These are phyloP conservation scores for Termitomyces bulborhizus DNA, from an alignment of 768 basidiomycete genomes.

Conservation along the genomic window DNA sequence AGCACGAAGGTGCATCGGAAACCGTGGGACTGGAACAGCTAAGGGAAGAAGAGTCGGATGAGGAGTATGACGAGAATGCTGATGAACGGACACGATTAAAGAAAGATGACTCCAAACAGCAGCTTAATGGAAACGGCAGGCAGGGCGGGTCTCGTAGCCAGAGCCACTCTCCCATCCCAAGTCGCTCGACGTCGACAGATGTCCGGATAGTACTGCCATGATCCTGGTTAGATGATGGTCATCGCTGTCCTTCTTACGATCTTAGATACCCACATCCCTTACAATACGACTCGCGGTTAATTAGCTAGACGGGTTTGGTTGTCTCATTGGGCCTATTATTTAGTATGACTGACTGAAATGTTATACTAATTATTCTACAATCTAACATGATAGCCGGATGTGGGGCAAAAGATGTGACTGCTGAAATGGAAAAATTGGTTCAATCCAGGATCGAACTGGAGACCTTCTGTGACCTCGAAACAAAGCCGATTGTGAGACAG, in stretches of 20 bases:
- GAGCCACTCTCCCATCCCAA: slow-evolving; percentile 44
- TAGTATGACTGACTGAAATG: background rate
- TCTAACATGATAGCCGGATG: no score
- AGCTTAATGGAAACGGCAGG: slow-evolving; percentile 14
- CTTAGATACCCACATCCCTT: slow-evolving; percentile 14
- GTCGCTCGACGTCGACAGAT: slow-evolving; percentile 12
- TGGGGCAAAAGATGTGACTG: slow-evolving; percentile 15
- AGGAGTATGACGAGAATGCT: slow-evolving; percentile 32
- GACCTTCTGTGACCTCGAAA: slow-evolving; percentile 30
- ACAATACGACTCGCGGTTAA: slow-evolving; percentile 14
- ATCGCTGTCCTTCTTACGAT: background rate
- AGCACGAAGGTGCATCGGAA: slow-evolving; percentile 30
- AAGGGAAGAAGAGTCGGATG: slow-evolving; percentile 56
- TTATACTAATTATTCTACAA: background rate
- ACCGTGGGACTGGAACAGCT: slow-evolving; percentile 56
- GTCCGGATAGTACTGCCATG: slow-evolving; percentile 11
- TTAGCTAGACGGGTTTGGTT: background rate
- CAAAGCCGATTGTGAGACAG: slow-evolving; percentile 27
- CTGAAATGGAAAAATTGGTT: slow-evolving; percentile 22
- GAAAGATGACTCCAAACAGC: slow-evolving; percentile 16
- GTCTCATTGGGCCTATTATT: background rate
- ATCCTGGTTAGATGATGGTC: background rate
- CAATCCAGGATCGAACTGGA: slow-evolving; percentile 39
- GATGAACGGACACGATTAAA: slow-evolving; percentile 39
- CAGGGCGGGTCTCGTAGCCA: slow-evolving; percentile 44